Base-by-base conservation (phyloP, 2,329 filamentous ascomycete genomes). In the Aspergillus fumigatiaffinis region DNA sequence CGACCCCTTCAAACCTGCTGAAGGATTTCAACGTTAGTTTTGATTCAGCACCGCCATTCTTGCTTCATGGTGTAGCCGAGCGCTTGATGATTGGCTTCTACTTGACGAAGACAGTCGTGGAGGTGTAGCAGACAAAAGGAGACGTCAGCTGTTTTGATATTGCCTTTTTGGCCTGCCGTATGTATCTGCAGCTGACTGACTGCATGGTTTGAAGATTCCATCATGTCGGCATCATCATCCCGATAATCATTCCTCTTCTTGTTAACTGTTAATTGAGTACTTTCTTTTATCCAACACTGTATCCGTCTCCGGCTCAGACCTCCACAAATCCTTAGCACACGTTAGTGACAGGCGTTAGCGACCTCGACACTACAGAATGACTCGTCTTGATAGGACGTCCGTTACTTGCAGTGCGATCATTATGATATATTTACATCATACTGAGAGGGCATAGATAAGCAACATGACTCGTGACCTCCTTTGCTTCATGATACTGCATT, bases 231-330 rank as follows among this genome's bases (percentile, higher is more conserved):
- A 58, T 41, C 48, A 58, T 41, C 48, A 54, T 44, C 9, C 20
- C 48, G 60, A 60, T 53, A 52, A 60, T 58, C 50, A 35, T 52
- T 60, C 53, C 54, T 28, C 7, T 46, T 46, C n/a, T 46, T 14
- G 32, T 17, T 35, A 35, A 6, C 12, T 17, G 12, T 4, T 6
- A 35, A 6, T 17, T 14, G 17, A 5, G 14, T 35, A 6, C 32
- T 35, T 35, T 17, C 14, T 17, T 38, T 38, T 6, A 38, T 35
- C 14, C 5, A 35, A 3, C 3, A 17, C 1, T 1, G 4, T 35
- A 35, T 17, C 32, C 29, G 5, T 32, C 32, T 6, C 14, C 5
- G 14, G 32, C 32, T 38, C 32, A 38, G 32, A 17, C 14, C 32
- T 38, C 32, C 10, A 32, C 29, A 35, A 17, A 7, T 38, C 17